These are phyloP conservation scores for Venustampulla echinocandica DNA, from an alignment of 495 filamentous ascomycete genomes.

Conservation along the genomic window DNA sequence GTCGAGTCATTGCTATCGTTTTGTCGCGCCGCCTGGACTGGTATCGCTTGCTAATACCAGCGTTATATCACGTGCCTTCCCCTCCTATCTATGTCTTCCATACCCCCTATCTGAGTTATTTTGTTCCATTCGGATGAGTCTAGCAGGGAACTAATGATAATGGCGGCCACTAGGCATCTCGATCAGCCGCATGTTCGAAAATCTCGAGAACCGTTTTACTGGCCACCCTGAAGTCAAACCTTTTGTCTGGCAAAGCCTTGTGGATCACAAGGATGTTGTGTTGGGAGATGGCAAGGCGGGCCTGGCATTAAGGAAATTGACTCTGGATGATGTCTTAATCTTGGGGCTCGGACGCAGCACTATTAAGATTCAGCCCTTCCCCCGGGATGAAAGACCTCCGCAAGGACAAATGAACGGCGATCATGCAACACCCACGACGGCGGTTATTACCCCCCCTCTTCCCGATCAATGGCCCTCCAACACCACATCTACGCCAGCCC, in stretches of 20 bases:
- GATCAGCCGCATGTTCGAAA: too few species aligned
- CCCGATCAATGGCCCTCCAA: not conserved
- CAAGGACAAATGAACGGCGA: not conserved
- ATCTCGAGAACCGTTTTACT: too few species aligned
- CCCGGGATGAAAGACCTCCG: not conserved
- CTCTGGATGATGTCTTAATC: not conserved
- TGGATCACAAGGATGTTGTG: conserved; percentile 1
- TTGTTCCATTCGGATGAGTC: too few species aligned
- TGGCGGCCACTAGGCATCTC: too few species aligned
- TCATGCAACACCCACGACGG: not conserved
- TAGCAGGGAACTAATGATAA: too few species aligned
- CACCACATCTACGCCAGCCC: not conserved
- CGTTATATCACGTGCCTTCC: too few species aligned
- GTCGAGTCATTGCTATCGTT: too few species aligned
- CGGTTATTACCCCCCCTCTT: not conserved
- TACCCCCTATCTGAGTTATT: too few species aligned
- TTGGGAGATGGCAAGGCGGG: not conserved
- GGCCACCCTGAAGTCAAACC: too few species aligned
- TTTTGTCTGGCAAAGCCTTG: conserved; percentile 2
- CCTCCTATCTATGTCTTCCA: too few species aligned
- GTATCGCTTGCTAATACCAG: too few species aligned
- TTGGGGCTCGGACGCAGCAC: conserved; percentile 1
- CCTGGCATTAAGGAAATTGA: conserved; percentile 1
- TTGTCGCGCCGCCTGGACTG: too few species aligned
- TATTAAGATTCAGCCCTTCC: not conserved